phyloP scores from a whole-genome alignment of 176 grass and related monocot genomes.

The Otatea glauca region DNA sequence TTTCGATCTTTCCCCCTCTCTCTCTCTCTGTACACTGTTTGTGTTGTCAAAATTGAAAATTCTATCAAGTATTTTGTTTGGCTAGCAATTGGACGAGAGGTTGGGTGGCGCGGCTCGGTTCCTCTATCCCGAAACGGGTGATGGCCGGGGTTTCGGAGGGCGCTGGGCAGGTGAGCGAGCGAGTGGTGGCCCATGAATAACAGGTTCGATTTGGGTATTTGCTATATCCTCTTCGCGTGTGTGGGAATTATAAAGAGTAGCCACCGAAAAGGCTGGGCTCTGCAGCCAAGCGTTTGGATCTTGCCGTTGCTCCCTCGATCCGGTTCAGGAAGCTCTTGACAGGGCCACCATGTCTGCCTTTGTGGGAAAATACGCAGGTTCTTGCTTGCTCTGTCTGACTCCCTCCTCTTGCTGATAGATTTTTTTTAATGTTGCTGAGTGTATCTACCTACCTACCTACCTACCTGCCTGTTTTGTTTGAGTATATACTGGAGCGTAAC shows the following conservation, averaged over 20 bases:
- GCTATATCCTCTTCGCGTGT: conserved; percentile 35
- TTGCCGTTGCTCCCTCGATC: conserved; percentile 33
- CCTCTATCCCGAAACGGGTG: conserved; percentile 59
- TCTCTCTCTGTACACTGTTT: background rate
- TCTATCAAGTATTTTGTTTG: conserved; percentile 13
- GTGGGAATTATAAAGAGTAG: conserved; percentile 34
- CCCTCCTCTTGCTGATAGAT: background rate
- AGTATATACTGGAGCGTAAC: too few relatives aligned
- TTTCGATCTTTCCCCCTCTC: background rate
- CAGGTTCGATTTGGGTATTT: background rate
- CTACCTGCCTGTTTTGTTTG: background rate
- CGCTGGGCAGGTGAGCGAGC: background rate
- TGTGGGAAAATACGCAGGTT: conserved; percentile 93
- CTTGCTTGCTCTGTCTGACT: background rate
- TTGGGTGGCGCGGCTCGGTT: conserved; percentile 44
- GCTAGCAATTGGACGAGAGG: background rate
- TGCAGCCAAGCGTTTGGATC: conserved; percentile 55
- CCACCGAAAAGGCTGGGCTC: conserved; percentile 34
- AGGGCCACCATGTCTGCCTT: conserved; percentile 87
- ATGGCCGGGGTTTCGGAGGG: conserved; percentile 1
- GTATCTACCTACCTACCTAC: background rate
- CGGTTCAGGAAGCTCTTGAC: conserved; percentile 10
- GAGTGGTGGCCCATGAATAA: conserved; percentile 33
- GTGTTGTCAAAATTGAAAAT: background rate
- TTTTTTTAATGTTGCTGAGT: background rate